Evolutionary conservation across 2,329 filamentous ascomycete species (phyloP), one percentile per base, ranked within the genome.

Genomic region (Aspergillus hortae): DNA sequence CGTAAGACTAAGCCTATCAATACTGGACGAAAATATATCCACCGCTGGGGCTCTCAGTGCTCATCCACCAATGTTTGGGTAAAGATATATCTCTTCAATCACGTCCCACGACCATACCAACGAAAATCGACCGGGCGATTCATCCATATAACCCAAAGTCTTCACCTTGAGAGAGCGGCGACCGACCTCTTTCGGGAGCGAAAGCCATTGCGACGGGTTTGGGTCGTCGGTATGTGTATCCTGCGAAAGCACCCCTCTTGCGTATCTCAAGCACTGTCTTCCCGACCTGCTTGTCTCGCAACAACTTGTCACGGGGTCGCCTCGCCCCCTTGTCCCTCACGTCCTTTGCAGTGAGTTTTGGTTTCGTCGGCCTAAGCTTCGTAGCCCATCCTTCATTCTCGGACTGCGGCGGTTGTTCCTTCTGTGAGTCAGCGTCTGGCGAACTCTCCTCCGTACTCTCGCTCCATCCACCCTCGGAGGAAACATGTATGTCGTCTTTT

Each of bases 171-270:
- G 52, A 36, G 19, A 64, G 42, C 14, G 61, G 53, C 14, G 62
- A 55, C 40, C 67, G 62, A 12, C 69, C 69, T 51, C 67, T 60
- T 40, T 72, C 67, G 23, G 57, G 57, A n/a, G 64, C 62, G 14
- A 75, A 55, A 2, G 66, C 69, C 53, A 70, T 54, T 30, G 61
- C 57, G 44, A 71, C 62, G 3, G 67, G 64, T 48, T 68, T 73
- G 3, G 74, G 73, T 41, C 72, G 70, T 33, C 85, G 82, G 78
- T 94, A 97, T 2, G 88, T 90, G 67, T 99, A 99, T 1, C 92
- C 92, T 55, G 95, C 72, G 70, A 97, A 97, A 0, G 90, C 91
- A 23, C 83, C 88, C 67, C 81, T 82, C 72, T 92, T 95, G 53
- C 94, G 82, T 57, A 94, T 80, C 59, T 89, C 85, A 69, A 97